Evolutionary conservation across 805 yeast species (phyloP), one percentile per base, ranked within the genome.

Genomic region (Metschnikowia continentalis): DNA sequence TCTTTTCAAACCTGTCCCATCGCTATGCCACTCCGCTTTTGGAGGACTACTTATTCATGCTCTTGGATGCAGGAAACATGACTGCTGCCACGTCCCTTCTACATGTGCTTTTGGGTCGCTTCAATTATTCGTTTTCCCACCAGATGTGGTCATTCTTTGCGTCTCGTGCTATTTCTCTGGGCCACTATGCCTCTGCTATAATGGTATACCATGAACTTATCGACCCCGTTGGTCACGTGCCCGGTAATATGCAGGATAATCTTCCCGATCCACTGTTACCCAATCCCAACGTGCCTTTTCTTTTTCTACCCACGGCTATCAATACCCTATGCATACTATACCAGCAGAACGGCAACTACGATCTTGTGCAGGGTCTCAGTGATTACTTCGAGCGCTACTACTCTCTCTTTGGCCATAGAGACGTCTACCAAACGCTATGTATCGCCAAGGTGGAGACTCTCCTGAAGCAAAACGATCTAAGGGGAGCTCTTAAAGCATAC

Each of bases 301-400:
- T 74, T n/a, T 46, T 74, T 3, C 49, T 65, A 3, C 71, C 71
- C 1, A 42, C 55, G 1, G 32, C 59, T 1, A 44, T 74, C 3
- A 66, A 63, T 40, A 52, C 53, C 7, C 52, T 74, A 10, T 66
- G 69, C 1, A 35, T 58, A 6, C 64, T 72, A 6, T 72, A 70
- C 48, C 58, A 59, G 14, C 63, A 60, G 8, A 55, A 65, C 33
- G 59, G 60, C 10, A 69, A 67, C 47, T 54, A 60, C 1, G 50
- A 52, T 7, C 58, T 67, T 35, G 57, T 72, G 3, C 52, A 63
- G 14, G 76, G 76, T 0, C 44, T 72, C 17, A 43, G 64, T 1
- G 56, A 52, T 14, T 74, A 74, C 52, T 72, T 72, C 59, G 68
- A 67, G 54, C 57, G 74, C 35, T 73, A 65, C 51, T 74, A 69